Evolutionary conservation across 1,284 basidiomycete species (phyloP), one percentile per base, ranked within the genome.

Genomic region (Ganoderma sp.): DNA sequence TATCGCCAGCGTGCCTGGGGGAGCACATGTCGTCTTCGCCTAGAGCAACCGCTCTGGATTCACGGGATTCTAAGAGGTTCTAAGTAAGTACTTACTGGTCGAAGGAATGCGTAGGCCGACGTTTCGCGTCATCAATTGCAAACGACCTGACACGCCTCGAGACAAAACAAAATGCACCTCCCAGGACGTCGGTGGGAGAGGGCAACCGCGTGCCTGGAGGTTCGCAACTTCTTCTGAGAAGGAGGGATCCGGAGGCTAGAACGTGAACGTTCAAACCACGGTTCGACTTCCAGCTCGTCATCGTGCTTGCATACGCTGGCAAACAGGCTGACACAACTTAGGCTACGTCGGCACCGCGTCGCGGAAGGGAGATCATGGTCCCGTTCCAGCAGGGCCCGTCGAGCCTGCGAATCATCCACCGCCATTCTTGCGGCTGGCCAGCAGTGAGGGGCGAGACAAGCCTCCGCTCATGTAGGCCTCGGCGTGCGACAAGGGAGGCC

Each of bases 21-120:
- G 19, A 63, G 63, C 71, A 72, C 67, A 69, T 69, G 71, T 58
- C 14, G 39, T 37, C 42, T 45, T 67, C 71, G 71, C 69, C 63
- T 70, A 70, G 37, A 39, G 14, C 25, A 37, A 25, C 17, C 9
- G 54, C 37, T 54, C 34, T 42, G 19, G 42, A 52, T 48, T 45
- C 57, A 25, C 22, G 60, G 50, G 50, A n/a, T 50, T 50, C 43
- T 50, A 32, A 32, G 32, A 32, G 32, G 32, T 32, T 32, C 32
- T 32, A 32, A 32, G 5, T 32, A 32, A 32, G 5, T 32, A 32
- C 32, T 32, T 32, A 41, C 56, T 45, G 34, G 63, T 32, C 48
- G 60, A 52, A 56, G 43, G 28, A 45, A 5, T 58, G 15, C n/a
- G 61, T 57, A 63, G 57, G 48, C 59, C 22, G 43, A 41, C 45